Base-by-base conservation (phyloP, 129 eudicot species). In the Chrysanthemum makinoi region DNA sequence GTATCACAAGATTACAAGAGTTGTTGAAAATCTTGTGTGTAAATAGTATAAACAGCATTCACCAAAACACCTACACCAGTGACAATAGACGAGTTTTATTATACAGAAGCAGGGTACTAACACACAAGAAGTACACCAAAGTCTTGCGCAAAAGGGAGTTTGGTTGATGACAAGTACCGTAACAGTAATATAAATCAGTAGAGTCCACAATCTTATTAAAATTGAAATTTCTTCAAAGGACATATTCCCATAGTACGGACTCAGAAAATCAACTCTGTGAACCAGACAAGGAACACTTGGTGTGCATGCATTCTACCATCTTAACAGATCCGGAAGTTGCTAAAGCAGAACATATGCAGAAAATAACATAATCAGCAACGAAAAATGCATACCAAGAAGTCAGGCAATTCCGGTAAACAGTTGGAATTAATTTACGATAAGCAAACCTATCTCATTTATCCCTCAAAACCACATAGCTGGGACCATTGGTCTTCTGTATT, bases 401-500 rank as follows among this genome's bases (percentile, higher is more conserved):
- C 46, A 6, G 46, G 46, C 46, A 39, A 20, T 66, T 20, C 19
- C 11, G 10, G 20, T 2, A 28, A 66, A 44, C 12, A 15, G 60
- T 57, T 58, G 1, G 35, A 53, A 51, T 55, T 65, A n/a, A 24
- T 43, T 65, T 15, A 56, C 19, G 5, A 56, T n/a, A 61, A 6
- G 3, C 22, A 48, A 63, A 63, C 35, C 66, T 65, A 4, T 33
- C 28, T 87, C 81, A 85, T 78, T 75, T 73, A 57, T 87, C 87
- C 73, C 96, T 83, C 55, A 93, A 68, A 54, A 93, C 98, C 10
- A 93, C 96, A 68, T 72, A 89, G 78, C 77, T 89, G 5, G 82
- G 76, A 19, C 90, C 96, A 16, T 79, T 87, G 1, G 88, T 90
- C 85, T 94, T 94, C 78, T 85, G 93, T 74, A 94, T 94, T 80